phyloP scores from a whole-genome alignment of 2,329 filamentous ascomycete genomes.

The Cercospora sp. region DNA sequence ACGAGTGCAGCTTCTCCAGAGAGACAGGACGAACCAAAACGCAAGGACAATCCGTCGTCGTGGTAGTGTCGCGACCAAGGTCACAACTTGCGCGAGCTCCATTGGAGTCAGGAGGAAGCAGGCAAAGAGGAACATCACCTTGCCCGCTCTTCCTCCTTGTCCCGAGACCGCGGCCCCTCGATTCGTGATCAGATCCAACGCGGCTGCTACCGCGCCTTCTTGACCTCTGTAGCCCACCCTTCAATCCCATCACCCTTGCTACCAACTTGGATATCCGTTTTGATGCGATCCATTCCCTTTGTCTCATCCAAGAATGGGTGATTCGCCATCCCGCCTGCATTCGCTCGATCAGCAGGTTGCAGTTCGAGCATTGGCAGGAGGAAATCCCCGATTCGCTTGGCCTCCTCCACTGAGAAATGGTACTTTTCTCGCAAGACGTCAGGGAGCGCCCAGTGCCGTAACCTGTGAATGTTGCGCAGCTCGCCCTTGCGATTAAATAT shows the following conservation, averaged over 20 bases:
- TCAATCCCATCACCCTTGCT: constrained; percentile 89
- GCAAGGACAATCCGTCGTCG: background rate
- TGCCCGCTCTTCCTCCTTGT: background rate
- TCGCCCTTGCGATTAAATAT: constrained; percentile 99
- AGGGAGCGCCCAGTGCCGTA: constrained; percentile 91
- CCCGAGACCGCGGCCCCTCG: background rate
- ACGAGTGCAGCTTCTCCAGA: background rate
- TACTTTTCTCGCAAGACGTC: constrained; percentile 97
- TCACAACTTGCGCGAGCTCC: background rate
- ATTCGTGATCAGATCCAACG: background rate
- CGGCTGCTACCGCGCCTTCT: constrained; percentile 66
- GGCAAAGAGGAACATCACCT: constrained; percentile 12
- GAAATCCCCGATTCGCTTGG: constrained; percentile 76
- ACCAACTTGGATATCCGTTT: constrained; percentile 74
- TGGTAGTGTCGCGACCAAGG: background rate
- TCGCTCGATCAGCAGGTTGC: constrained; percentile 82
- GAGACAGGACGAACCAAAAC: background rate
- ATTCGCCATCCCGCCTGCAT: constrained; percentile 91
- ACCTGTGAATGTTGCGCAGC: constrained; percentile 91
- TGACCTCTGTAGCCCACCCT: constrained; percentile 84
- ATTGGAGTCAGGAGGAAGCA: background rate
- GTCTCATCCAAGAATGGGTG: constrained; percentile 82
- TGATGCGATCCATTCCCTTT: constrained; percentile 80
- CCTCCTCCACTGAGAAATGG: constrained; percentile 84
- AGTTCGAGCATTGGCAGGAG: constrained; percentile 88